Evolutionary conservation across 495 filamentous ascomycete species (phyloP).

Genomic region (Hypoxylon crocopeplum): DNA sequence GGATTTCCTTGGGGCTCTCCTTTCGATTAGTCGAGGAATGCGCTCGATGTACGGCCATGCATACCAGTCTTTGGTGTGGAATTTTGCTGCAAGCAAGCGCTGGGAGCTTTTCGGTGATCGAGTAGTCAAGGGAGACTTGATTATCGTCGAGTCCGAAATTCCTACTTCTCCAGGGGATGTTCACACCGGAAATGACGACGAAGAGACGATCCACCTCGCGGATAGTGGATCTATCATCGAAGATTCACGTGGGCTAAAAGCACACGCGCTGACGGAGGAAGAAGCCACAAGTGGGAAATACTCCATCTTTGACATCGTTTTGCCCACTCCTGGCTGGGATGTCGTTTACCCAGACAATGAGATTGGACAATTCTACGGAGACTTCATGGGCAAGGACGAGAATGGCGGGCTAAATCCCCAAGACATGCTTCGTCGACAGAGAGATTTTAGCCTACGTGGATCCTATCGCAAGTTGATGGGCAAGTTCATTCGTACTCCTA

Average conservation of each 20-base stretch:
- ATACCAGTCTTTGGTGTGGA: constrained; percentile 95
- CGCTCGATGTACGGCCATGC: constrained; percentile 95
- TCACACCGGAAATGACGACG: constrained; percentile 28
- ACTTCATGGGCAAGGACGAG: constrained; percentile 79
- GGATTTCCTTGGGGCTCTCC: constrained; percentile 82
- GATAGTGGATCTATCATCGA: constrained; percentile 69
- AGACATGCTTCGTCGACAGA: constrained; percentile 84
- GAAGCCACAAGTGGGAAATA: constrained; percentile 83
- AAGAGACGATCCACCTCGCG: constrained; percentile 61
- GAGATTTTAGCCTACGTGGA: constrained; percentile 87
- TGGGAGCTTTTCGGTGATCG: constrained; percentile 72
- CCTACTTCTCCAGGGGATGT: constrained; percentile 30
- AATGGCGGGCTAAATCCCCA: constrained; percentile 82
- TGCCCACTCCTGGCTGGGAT: constrained; percentile 92
- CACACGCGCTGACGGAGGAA: constrained; percentile 73
- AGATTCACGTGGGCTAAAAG: constrained; percentile 72
- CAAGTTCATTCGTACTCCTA: constrained; percentile 61
- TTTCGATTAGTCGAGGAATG: constrained; percentile 76
- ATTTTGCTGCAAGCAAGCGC: constrained; percentile 77
- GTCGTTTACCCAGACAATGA: constrained; percentile 83
- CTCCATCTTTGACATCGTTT: constrained; percentile 87
- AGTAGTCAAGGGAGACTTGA: constrained; percentile 86
- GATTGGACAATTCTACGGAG: constrained; percentile 78
- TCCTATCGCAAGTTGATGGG: constrained; percentile 85
- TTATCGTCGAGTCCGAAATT: constrained; percentile 60